Evolutionary conservation across 805 yeast genomes (phyloP).

Genomic region (Candida nonsorbophila): DNA sequence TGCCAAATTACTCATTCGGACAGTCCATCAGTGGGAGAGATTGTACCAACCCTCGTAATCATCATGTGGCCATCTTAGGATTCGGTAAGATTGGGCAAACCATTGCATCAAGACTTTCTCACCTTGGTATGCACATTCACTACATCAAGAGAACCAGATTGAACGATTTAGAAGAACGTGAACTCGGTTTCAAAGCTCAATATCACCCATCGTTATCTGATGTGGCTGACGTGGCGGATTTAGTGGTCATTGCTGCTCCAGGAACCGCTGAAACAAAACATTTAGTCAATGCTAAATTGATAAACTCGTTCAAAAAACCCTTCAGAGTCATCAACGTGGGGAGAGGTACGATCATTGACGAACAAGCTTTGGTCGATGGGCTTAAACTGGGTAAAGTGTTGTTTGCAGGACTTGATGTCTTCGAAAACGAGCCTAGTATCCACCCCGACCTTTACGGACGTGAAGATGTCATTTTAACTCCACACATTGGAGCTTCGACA

Average conservation of each 20-base stretch:
- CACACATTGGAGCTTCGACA: constrained; percentile 71
- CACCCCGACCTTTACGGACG: constrained; percentile 46
- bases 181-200: constrained; percentile 40
- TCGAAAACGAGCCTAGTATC: constrained; percentile 55
- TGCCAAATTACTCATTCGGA: constrained; percentile 32
- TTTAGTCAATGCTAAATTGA: constrained; percentile 44
- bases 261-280: constrained; percentile 53
- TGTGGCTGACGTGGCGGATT: constrained; percentile 41
- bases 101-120: constrained; percentile 50
- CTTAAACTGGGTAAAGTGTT: constrained; percentile 54
- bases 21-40: constrained; percentile 42
- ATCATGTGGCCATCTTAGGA: constrained; percentile 61
- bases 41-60: constrained; percentile 48
- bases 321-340: constrained; percentile 70
- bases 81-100: constrained; percentile 71
- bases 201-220: constrained; percentile 33
- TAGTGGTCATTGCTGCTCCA: constrained; percentile 65
- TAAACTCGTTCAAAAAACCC: constrained; percentile 46
- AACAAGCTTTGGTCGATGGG: constrained; percentile 57
- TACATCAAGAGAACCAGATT: constrained; percentile 54
- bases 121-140: constrained; percentile 60
- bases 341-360: constrained; percentile 66
- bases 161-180: constrained; percentile 19
- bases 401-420: constrained; percentile 73
- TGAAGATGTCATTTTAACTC: constrained; percentile 60